Evolutionary conservation across 2,329 filamentous ascomycete genomes (phyloP), one percentile per base, ranked within the genome.

Genomic region (Arthroderma sp.): DNA sequence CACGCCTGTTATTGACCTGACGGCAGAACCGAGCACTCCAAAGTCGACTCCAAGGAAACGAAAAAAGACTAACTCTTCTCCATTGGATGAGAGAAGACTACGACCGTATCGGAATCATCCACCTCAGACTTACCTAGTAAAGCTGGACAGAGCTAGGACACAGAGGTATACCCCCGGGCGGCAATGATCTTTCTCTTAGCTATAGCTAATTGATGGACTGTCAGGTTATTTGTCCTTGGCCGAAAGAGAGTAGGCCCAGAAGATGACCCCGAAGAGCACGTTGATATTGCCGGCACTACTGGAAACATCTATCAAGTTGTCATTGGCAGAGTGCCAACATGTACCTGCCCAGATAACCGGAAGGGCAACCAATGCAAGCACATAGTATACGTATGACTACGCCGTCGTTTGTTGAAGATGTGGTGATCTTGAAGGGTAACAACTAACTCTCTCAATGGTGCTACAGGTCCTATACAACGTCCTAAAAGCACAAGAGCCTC

Each of bases 301-400:
- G 77, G 77, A 10, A 80, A 80, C 51, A 60, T 81, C 11, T 81
- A 82, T 59, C 71, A 65, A n/a, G 68, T 77, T 31, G 66, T 59
- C 7, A 72, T 82, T 43, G 58, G 62, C 46, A 70, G 72, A 43
- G 53, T 67, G 7, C 75, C 76, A 0, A 61, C 52, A 4, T 80
- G 76, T 58, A 66, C 66, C 45, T 80, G 76, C 55, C 73, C 74
- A 0, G 71, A 78, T 57, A 64, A 63, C 5, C 48, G 39, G 31
- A 74, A 73, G 46, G 72, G 75, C 4, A 73, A 75, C 38, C 73
- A 78, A 53, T 82, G 78, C 68, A 81, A 81, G 55, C 77, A 81
- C 51, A 71, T 79, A 37, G 60, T 75, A 38, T 80, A 78, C 54
- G 73, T 73, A 63, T 48, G 62, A 27, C 9, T 32, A 6, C 31